Percentiles rank a stretch among this genome's conserved stretches.
These are phyloP conservation scores for Cardamine resedifolia DNA, from an alignment of 345 rosid genomes.

Conservation along the genomic window DNA sequence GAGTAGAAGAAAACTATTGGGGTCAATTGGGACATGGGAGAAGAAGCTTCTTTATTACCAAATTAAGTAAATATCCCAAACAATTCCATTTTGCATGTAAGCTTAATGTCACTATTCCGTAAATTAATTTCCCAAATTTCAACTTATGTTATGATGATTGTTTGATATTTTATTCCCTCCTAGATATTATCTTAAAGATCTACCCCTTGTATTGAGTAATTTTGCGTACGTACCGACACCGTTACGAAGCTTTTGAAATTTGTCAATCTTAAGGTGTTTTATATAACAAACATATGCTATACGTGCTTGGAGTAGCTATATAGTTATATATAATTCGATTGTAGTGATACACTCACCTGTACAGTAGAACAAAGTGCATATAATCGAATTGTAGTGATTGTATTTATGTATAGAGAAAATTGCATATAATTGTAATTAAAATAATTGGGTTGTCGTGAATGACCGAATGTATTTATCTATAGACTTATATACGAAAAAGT, in stretches of 20 bases:
- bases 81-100: conserved; percentile 35
- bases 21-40: conserved; percentile 29
- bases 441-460: too few relatives aligned
- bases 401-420: not conserved
- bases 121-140: conserved; percentile 27
- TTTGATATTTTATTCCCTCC: conserved; percentile 13
- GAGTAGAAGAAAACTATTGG: conserved; percentile 27
- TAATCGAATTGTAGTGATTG: not conserved
- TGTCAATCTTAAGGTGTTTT: not conserved
- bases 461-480: not conserved
- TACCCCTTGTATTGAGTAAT: not conserved
- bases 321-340: not conserved
- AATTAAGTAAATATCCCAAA: conserved; percentile 32
- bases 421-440: too few relatives aligned
- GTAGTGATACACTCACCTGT: not conserved
- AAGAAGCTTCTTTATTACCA: conserved; percentile 37
- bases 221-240: not conserved
- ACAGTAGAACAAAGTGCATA: not conserved
- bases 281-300: not conserved
- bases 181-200: conserved; percentile 13
- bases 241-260: not conserved
- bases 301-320: not conserved
- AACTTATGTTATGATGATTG: conserved; percentile 18
- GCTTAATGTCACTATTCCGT: conserved; percentile 37
- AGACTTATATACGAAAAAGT: not conserved